These are phyloP conservation scores for Schizothecium vesticola DNA, from an alignment of 495 filamentous ascomycete species.

Conservation along the genomic window DNA sequence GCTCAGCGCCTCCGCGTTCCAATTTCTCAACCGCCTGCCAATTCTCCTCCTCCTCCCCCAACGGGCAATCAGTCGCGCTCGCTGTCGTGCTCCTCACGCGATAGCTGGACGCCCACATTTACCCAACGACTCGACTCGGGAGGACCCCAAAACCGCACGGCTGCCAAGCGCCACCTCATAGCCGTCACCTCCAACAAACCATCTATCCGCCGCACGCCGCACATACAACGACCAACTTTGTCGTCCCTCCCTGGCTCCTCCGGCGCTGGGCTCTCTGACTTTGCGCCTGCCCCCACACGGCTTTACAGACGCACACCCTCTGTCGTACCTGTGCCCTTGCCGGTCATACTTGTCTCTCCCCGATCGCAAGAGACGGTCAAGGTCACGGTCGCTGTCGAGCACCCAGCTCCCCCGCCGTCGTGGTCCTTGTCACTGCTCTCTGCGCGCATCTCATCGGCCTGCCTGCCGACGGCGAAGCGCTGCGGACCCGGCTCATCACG, in stretches of 20 bases:
- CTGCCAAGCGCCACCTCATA: constrained; percentile 3
- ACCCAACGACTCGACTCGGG: constrained; percentile 18
- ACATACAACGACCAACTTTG: not conserved
- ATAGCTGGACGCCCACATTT: constrained; percentile 16
- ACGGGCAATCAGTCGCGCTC: constrained; percentile 11
- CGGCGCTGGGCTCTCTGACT: not conserved
- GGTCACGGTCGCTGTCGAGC: not conserved
- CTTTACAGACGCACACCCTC: constrained; percentile 8
- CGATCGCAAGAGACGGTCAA: not conserved
- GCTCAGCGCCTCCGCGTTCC: constrained; percentile 3
- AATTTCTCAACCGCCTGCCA: not conserved
- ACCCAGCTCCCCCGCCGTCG: not conserved
- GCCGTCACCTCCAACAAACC: not conserved
- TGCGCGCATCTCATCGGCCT: too few relatives aligned
- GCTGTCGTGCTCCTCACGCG: not conserved
- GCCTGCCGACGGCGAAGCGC: too few relatives aligned
- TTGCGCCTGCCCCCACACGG: constrained; percentile 13
- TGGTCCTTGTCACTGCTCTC: too few relatives aligned
- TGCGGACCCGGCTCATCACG: too few relatives aligned
- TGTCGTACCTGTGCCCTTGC: constrained; percentile 23
- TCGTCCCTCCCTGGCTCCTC: not conserved
- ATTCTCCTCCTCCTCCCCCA: constrained; percentile 10
- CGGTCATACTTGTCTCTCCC: constrained; percentile 8
- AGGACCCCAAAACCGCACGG: not conserved
- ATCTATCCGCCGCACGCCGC: not conserved